These are phyloP conservation scores for Cordyceps fumosorosea DNA, from an alignment of 2,329 filamentous ascomycete species.

Conservation along the genomic window DNA sequence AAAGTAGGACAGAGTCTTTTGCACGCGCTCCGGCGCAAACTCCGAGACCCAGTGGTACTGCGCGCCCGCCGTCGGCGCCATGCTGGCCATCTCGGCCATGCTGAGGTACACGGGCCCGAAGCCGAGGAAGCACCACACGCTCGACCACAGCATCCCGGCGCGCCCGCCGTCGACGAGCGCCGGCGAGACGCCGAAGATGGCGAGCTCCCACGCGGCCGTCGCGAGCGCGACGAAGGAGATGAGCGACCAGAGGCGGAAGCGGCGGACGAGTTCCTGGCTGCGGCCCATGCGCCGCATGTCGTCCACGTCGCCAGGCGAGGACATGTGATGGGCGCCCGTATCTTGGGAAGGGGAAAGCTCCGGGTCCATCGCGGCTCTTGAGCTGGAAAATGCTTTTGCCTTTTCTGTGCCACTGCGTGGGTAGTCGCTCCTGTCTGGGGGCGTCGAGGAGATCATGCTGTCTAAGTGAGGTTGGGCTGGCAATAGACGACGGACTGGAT, in stretches of 20 bases:
- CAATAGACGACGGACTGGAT: too few relatives aligned
- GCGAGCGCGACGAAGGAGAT: conserved; percentile 11
- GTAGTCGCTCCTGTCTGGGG: not conserved
- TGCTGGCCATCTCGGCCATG: conserved; percentile 11
- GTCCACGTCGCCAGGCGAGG: not conserved
- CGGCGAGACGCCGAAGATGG: conserved; percentile 9
- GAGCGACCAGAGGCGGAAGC: conserved; percentile 12
- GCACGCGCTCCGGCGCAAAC: conserved; percentile 6
- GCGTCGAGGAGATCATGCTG: too few relatives aligned
- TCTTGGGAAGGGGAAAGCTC: not conserved
- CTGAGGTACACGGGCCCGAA: conserved; percentile 10
- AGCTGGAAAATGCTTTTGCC: not conserved
- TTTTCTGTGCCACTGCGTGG: not conserved
- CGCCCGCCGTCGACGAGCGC: not conserved
- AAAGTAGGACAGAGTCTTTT: conserved; percentile 7
- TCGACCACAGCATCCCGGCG: not conserved
- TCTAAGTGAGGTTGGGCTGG: too few relatives aligned
- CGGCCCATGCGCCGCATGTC: conserved; percentile 15
- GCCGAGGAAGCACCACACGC: conserved; percentile 5
- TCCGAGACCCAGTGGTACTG: conserved; percentile 10
- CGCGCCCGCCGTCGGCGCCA: conserved; percentile 8
- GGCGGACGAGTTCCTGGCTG: conserved; percentile 13
- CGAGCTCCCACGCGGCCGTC: conserved; percentile 9
- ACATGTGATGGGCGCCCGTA: not conserved
- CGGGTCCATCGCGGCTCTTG: not conserved